A percentile compares a stretch with the other conserved stretches of the same genome.
Conservation (phyloP, 495 filamentous ascomycete species). For the Letharia lupina region DNA sequence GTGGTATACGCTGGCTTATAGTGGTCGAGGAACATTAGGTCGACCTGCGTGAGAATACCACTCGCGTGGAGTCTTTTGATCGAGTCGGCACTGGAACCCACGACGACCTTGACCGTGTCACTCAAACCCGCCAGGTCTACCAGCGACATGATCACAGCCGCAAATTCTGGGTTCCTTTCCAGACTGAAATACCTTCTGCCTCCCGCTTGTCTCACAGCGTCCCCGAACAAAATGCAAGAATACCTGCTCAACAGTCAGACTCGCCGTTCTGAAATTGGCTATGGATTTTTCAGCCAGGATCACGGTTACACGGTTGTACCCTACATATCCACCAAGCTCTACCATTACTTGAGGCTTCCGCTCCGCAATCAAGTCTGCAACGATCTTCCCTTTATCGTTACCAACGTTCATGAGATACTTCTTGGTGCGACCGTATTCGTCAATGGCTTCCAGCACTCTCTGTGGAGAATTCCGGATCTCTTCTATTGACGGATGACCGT, state of each 20-base stretch:
- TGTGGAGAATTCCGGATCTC: constrained; percentile 55
- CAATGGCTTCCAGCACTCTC: constrained; percentile 58
- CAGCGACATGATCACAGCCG: constrained; percentile 49
- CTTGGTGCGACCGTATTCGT: constrained; percentile 56
- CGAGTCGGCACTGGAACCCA: constrained; percentile 51
- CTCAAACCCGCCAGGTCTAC: constrained; percentile 57
- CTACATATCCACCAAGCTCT: constrained; percentile 75
- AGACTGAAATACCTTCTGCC: constrained; percentile 51
- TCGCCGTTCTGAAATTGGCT: background rate
- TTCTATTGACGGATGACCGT: constrained; percentile 47
- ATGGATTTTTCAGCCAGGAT: background rate
- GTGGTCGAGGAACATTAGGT: constrained; percentile 64
- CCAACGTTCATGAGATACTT: constrained; percentile 77
- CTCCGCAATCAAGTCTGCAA: constrained; percentile 54
- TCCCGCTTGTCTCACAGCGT: constrained; percentile 45
- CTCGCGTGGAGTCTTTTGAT: constrained; percentile 42
- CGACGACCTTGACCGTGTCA: constrained; percentile 56
- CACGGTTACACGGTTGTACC: constrained; percentile 41
- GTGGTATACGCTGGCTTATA: constrained; percentile 55
- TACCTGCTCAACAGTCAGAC: constrained; percentile 32
- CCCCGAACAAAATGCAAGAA: constrained; percentile 57
- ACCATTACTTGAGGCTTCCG: constrained; percentile 61
- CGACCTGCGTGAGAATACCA: constrained; percentile 44
- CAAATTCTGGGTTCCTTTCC: constrained; percentile 60
- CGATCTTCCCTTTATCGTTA: constrained; percentile 58